Evolutionary conservation across 1,284 basidiomycete species (phyloP).

Genomic region (Trametes hirsuta): DNA sequence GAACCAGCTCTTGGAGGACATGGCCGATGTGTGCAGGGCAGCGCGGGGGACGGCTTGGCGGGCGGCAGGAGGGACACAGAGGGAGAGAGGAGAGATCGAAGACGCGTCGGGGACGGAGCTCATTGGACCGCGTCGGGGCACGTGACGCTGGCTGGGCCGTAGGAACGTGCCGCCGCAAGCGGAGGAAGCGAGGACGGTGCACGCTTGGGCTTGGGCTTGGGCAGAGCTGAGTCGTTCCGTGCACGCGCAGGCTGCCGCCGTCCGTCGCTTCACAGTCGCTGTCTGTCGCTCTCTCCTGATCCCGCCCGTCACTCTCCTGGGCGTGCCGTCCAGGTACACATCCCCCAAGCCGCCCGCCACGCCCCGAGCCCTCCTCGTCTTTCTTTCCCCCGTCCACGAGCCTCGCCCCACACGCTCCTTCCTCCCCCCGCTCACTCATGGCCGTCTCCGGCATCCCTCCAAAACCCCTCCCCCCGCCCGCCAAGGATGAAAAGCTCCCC

Average conservation of each 20-base stretch:
- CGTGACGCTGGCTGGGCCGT: constrained; percentile 24
- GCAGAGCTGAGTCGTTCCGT: not conserved
- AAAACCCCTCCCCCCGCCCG: constrained; percentile 38
- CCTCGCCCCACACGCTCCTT: constrained; percentile 12
- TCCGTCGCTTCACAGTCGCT: no score
- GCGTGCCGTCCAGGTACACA: constrained; percentile 7
- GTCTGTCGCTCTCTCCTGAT: not conserved
- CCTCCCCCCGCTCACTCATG: constrained; percentile 11
- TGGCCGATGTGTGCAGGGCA: constrained; percentile 11
- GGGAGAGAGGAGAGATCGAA: not conserved
- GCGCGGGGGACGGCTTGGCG: constrained; percentile 20
- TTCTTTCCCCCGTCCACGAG: constrained; percentile 16
- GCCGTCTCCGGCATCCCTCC: constrained; percentile 19
- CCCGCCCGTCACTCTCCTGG: not conserved
- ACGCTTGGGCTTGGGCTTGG: not conserved
- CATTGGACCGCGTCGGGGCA: constrained; percentile 18
- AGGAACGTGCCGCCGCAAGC: constrained; percentile 8
- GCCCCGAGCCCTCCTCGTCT: not conserved
- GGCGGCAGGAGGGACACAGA: not conserved
- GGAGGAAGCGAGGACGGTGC: not conserved
- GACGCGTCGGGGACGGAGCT: constrained; percentile 1
- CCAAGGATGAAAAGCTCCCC: constrained; percentile 40
- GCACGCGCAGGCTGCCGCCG: not conserved
- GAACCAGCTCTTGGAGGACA: constrained; percentile 39
- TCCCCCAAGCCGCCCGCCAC: not conserved